Evolutionary conservation across 2,329 filamentous ascomycete species (phyloP).

Genomic region (Aureobasidium sp.): DNA sequence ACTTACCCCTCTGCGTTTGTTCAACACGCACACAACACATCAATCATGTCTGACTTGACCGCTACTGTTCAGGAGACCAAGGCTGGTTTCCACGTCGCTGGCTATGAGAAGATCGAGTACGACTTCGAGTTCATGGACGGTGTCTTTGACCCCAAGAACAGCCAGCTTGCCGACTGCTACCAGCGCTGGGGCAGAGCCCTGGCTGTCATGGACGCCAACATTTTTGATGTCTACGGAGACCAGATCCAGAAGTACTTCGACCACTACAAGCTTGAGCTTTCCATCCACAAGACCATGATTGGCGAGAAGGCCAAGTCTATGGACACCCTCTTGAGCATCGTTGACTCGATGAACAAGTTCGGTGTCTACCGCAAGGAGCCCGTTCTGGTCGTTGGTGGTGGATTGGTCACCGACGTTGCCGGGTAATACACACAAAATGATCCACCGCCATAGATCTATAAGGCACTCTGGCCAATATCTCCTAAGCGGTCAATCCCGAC

Average conservation of each 20-base stretch:
- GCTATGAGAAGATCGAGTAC: conserved; percentile 70
- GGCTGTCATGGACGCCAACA: conserved; percentile 65
- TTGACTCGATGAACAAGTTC: conserved; percentile 68
- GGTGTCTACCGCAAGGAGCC: conserved; percentile 63
- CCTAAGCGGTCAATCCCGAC: conserved; percentile 23
- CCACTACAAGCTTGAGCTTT: conserved; percentile 55
- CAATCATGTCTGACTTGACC: conserved; percentile 61
- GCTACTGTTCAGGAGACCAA: conserved; percentile 56
- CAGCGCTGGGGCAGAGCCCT: conserved; percentile 58
- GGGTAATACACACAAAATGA: conserved; percentile 47
- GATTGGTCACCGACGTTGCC: conserved; percentile 66
- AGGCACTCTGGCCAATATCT: conserved; percentile 43
- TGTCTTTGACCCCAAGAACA: conserved; percentile 56
- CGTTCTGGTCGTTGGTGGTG: conserved; percentile 60
- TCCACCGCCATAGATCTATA: conserved; percentile 36
- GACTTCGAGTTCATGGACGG: conserved; percentile 67
- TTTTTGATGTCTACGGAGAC: conserved; percentile 60
- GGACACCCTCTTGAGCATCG: conserved; percentile 60
- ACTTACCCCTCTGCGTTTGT: conserved; percentile 13
- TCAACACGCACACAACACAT: conserved; percentile 21
- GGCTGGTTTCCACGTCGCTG: conserved; percentile 62
- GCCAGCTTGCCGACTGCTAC: conserved; percentile 59
- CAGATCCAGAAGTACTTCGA: conserved; percentile 62
- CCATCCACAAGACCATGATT: conserved; percentile 66
- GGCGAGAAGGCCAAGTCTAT: conserved; percentile 70